Evolutionary conservation across 169 alveolate genomes (phyloP).

Genomic region (Eimeria necatrix): DNA sequence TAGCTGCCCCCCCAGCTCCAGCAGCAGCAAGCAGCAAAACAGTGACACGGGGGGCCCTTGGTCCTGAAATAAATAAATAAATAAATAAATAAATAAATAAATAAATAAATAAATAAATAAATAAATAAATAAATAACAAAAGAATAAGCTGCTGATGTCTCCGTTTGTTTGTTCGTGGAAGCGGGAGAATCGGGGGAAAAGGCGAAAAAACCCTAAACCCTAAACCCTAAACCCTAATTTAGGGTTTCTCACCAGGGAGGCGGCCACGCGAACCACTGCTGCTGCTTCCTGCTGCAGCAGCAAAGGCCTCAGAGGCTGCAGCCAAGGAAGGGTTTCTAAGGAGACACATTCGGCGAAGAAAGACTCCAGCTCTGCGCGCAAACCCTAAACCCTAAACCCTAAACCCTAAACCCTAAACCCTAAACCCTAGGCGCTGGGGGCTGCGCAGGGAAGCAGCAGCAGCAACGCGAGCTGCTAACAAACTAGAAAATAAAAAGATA

Average conservation of each 20-base stretch:
- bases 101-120: not conserved
- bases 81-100: not conserved
- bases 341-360: not conserved
- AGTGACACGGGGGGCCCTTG: not conserved
- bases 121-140: not conserved
- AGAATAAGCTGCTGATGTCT: not conserved
- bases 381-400: conserved; percentile 7
- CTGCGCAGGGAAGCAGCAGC: too few species aligned
- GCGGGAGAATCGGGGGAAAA: not conserved
- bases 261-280: not conserved
- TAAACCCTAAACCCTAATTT: not conserved
- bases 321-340: not conserved
- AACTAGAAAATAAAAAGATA: too few species aligned
- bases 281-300: not conserved
- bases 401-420: conserved; percentile 5
- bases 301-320: not conserved
- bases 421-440: not conserved
- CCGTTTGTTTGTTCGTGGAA: not conserved
- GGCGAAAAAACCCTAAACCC: not conserved
- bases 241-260: not conserved
- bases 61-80: not conserved
- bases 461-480: too few species aligned
- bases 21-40: not conserved
- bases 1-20: conserved; percentile 29
- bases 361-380: not conserved